A percentile compares a stretch with the other conserved stretches of the same genome.
These are phyloP conservation scores for Pichia sp. DNA, from an alignment of 1,139 yeast genomes.

Conservation along the genomic window DNA sequence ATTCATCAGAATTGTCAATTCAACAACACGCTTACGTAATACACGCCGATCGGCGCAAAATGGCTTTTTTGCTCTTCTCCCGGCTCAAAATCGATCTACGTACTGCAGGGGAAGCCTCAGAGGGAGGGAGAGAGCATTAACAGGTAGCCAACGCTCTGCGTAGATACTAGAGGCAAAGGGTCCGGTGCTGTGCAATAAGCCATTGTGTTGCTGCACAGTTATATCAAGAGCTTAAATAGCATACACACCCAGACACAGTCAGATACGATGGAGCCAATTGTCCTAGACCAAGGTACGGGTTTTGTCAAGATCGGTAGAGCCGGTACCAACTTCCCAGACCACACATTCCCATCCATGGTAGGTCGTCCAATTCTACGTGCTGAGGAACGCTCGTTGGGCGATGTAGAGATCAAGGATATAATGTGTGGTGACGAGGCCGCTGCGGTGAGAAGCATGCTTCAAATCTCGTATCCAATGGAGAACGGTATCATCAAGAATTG, in stretches of 20 bases:
- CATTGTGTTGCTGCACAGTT: neutral
- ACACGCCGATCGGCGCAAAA: neutral
- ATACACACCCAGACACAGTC: neutral
- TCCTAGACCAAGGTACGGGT: slow-evolving; percentile 99
- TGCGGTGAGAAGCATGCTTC: slow-evolving; percentile 82
- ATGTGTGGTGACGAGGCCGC: slow-evolving; percentile 98
- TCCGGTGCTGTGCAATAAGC: neutral
- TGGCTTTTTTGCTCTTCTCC: too few relatives aligned
- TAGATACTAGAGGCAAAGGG: neutral
- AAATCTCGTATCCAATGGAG: slow-evolving; percentile 96
- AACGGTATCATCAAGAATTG: slow-evolving; percentile 95
- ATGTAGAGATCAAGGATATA: slow-evolving; percentile 73
- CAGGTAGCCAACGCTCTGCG: neutral
- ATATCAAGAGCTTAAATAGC: neutral
- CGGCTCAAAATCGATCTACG: neutral
- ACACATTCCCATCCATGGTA: slow-evolving; percentile 96
- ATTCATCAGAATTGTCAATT: too few relatives aligned
- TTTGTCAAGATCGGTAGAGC: slow-evolving; percentile 93
- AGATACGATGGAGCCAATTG: slow-evolving; percentile 36
- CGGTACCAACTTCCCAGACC: slow-evolving; percentile 95
- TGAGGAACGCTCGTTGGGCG: slow-evolving; percentile 68
- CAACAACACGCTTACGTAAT: too few relatives aligned
- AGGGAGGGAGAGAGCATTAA: neutral
- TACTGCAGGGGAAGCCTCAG: neutral
- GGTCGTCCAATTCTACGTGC: slow-evolving; percentile 97